Evolutionary conservation across 768 basidiomycete genomes (phyloP).

Genomic region (Termitomyces sp.): DNA sequence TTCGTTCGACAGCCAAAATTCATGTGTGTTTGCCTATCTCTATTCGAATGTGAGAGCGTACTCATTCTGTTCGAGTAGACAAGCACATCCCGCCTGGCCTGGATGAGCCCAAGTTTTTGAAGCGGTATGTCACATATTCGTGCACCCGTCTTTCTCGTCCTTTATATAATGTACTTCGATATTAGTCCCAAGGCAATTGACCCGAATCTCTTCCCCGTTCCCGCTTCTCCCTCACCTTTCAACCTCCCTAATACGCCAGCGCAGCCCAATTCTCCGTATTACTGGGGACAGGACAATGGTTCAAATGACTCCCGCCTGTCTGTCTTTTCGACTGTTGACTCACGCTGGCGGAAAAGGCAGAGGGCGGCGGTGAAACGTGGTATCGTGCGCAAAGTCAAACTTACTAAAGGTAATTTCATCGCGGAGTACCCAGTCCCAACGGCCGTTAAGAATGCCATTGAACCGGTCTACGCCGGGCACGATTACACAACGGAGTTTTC

Average conservation of each 20-base stretch:
- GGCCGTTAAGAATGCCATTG: constrained; percentile 78
- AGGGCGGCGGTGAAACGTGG: constrained; percentile 88
- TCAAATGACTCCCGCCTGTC: constrained; percentile 42
- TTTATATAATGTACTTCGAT: not conserved
- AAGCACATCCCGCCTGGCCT: constrained; percentile 13
- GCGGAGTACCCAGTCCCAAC: constrained; percentile 86
- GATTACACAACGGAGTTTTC: constrained; percentile 89
- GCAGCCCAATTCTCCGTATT: constrained; percentile 20
- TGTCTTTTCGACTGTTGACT: constrained; percentile 48
- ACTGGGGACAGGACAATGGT: constrained; percentile 14
- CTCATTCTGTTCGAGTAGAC: constrained; percentile 3
- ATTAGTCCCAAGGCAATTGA: constrained; percentile 18
- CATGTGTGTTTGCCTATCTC: constrained; percentile 12
- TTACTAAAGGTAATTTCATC: constrained; percentile 92
- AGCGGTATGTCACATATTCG: constrained; percentile 11
- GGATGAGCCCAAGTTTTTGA: constrained; percentile 10
- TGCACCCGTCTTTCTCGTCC: not conserved
- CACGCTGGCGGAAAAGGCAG: constrained; percentile 70
- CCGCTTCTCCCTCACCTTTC: constrained; percentile 18
- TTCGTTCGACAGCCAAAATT: constrained; percentile 18
- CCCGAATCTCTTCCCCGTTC: constrained; percentile 21
- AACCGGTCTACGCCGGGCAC: constrained; percentile 63
- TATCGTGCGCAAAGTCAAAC: constrained; percentile 86
- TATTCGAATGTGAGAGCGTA: not conserved
- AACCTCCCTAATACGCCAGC: constrained; percentile 21